These are phyloP conservation scores for Zoysia matrella DNA, from an alignment of 202 grass and related monocot genomes.

Conservation along the genomic window DNA sequence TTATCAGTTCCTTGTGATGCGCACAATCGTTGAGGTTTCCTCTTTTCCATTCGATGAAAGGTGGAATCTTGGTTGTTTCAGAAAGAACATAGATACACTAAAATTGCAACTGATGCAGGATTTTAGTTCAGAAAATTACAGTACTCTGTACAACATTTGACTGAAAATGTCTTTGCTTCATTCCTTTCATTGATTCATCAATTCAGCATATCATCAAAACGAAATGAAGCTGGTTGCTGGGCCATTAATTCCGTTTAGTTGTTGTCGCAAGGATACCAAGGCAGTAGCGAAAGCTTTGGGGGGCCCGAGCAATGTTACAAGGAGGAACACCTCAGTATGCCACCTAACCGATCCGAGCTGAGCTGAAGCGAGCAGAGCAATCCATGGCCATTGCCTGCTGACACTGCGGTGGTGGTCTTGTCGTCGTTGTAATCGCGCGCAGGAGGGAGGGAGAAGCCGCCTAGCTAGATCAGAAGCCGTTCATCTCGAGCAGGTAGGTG, in stretches of 20 bases:
- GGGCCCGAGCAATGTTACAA: slow-evolving; percentile 33
- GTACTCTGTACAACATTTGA: not conserved
- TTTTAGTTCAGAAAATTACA: slow-evolving; percentile 19
- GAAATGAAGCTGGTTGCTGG: slow-evolving; percentile 27
- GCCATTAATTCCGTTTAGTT: slow-evolving; percentile 34
- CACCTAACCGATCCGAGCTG: not conserved
- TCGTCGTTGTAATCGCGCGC: no score
- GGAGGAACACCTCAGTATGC: slow-evolving; percentile 33
- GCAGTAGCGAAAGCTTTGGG: slow-evolving; percentile 40
- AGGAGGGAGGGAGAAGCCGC: no score
- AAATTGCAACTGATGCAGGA: not conserved
- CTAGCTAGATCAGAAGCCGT: no score
- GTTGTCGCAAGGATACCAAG: slow-evolving; percentile 45
- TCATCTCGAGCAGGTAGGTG: no score
- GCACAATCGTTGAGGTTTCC: not conserved
- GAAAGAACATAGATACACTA: not conserved
- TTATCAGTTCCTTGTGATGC: slow-evolving; percentile 9
- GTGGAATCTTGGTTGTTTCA: not conserved
- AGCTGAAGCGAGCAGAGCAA: slow-evolving; percentile 33
- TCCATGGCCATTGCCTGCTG: slow-evolving; percentile 28
- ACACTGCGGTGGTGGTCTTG: slow-evolving; percentile 29
- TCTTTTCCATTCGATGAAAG: not conserved
- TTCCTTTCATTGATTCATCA: slow-evolving; percentile 26
- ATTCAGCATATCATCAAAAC: slow-evolving; percentile 31
- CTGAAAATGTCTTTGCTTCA: slow-evolving; percentile 28